Evolutionary conservation across 805 yeast genomes (phyloP).

Genomic region (Danielozyma ontarioensis): DNA sequence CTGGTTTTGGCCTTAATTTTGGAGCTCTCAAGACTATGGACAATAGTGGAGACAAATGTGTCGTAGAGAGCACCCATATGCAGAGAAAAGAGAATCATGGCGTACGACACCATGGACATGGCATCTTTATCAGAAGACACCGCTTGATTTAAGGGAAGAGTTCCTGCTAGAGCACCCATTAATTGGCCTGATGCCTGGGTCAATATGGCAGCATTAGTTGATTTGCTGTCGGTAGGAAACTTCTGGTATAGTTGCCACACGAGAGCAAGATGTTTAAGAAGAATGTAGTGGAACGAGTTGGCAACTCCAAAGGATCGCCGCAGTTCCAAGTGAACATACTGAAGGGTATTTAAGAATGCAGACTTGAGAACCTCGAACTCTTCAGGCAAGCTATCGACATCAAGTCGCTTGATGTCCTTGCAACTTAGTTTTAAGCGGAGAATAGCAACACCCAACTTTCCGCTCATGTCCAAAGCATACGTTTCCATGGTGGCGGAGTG

Average conservation of each 20-base stretch:
- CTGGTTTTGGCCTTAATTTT: conserved; percentile 37
- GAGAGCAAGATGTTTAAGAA: too few relatives aligned
- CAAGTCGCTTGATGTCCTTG: background rate
- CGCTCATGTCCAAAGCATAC: conserved; percentile 55
- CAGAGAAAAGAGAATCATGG: conserved; percentile 19
- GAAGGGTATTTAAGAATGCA: background rate
- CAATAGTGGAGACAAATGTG: conserved; percentile 44
- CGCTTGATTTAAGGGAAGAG: conserved; percentile 4
- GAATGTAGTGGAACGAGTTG: background rate
- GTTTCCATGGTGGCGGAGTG: conserved; percentile 42
- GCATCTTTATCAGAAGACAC: conserved; percentile 8
- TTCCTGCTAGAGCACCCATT: conserved; percentile 4
- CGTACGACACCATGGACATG: conserved; percentile 12
- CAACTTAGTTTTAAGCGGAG: conserved; percentile 21
- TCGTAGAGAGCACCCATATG: conserved; percentile 42
- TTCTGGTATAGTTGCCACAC: background rate
- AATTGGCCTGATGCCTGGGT: conserved; percentile 2
- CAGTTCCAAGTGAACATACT: background rate
- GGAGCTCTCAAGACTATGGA: conserved; percentile 27
- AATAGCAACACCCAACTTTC: conserved; percentile 52
- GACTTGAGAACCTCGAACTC: background rate
- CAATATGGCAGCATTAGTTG: background rate
- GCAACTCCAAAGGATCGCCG: background rate
- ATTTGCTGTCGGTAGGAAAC: too few relatives aligned
- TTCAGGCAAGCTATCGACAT: background rate